Conservation (phyloP, 2,329 filamentous ascomycete genomes). For the Stachybotrys echinatus region DNA sequence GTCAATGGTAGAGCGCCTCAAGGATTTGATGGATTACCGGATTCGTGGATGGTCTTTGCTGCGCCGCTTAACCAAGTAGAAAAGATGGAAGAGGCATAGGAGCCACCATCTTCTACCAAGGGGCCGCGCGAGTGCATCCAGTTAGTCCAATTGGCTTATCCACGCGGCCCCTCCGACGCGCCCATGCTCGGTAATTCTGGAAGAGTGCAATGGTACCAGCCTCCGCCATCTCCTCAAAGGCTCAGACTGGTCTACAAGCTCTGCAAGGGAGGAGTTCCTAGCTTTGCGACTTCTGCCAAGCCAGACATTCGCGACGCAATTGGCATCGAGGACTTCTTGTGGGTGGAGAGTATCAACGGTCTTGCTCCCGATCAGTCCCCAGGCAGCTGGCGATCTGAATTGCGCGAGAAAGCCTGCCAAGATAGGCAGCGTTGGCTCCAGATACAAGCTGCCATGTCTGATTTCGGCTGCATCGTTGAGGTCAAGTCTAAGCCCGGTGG, state of each 20-base stretch:
- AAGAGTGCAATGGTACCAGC: neutral
- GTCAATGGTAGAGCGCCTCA: slow-evolving; percentile 2
- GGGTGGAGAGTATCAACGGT: slow-evolving; percentile 4
- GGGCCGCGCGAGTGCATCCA: slow-evolving; percentile 1
- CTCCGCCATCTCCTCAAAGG: neutral
- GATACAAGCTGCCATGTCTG: slow-evolving; percentile 13
- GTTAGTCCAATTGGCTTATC: neutral
- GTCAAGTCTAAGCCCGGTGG: slow-evolving; percentile 10
- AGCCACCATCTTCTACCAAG: slow-evolving; percentile 5
- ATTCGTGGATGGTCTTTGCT: slow-evolving; percentile 12
- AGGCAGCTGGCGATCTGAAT: slow-evolving; percentile 9
- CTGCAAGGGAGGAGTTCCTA: slow-evolving; percentile 15
- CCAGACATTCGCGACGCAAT: slow-evolving; percentile 2
- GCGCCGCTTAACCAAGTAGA: slow-evolving; percentile 11
- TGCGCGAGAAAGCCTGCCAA: slow-evolving; percentile 3
- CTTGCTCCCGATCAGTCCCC: neutral
- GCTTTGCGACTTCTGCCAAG: slow-evolving; percentile 11
- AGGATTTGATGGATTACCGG: slow-evolving; percentile 5
- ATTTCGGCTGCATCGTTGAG: slow-evolving; percentile 13
- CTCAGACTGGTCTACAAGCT: slow-evolving; percentile 8
- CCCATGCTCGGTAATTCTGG: neutral
- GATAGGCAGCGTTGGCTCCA: slow-evolving; percentile 9
- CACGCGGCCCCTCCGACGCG: too few relatives aligned
- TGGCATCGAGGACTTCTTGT: slow-evolving; percentile 12
- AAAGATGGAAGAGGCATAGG: slow-evolving; percentile 14